Conservation (phyloP, 2,329 filamentous ascomycete species). For the Talaromyces albobiverticillius region DNA sequence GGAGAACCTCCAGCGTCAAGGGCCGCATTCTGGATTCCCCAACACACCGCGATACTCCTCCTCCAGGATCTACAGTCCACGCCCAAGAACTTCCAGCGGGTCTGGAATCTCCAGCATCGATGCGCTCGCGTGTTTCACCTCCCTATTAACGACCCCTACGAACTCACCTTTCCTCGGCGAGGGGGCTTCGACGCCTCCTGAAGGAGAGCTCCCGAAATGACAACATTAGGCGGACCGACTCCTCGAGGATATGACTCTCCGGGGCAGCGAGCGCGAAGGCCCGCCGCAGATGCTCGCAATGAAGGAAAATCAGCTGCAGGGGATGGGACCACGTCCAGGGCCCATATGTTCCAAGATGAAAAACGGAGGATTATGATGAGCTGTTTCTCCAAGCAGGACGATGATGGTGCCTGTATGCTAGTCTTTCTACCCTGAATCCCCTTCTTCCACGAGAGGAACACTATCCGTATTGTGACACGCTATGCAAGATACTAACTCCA, state of each 20-base stretch:
- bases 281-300: conserved; percentile 31
- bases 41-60: neutral
- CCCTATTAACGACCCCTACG: neutral
- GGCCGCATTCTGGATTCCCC: neutral
- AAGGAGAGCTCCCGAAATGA: conserved; percentile 22
- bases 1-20: conserved; percentile 4
- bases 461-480: neutral
- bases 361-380: conserved; percentile 91
- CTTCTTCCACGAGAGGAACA: neutral
- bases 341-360: conserved; percentile 94
- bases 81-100: conserved; percentile 8
- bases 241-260: conserved; percentile 30
- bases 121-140: neutral
- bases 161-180: conserved; percentile 15
- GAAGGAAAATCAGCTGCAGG: conserved; percentile 25
- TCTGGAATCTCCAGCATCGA: conserved; percentile 11
- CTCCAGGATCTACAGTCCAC: neutral
- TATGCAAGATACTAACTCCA: conserved; percentile 6
- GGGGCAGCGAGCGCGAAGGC: conserved; percentile 28
- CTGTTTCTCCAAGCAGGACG: conserved; percentile 88
- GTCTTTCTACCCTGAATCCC: conserved; percentile 4
- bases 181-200: conserved; percentile 25
- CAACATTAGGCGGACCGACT: conserved; percentile 37
- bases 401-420: conserved; percentile 75
- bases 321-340: conserved; percentile 45